Conservation (phyloP, 495 filamentous ascomycete species). For the Aspergillus coremiiformis region DNA sequence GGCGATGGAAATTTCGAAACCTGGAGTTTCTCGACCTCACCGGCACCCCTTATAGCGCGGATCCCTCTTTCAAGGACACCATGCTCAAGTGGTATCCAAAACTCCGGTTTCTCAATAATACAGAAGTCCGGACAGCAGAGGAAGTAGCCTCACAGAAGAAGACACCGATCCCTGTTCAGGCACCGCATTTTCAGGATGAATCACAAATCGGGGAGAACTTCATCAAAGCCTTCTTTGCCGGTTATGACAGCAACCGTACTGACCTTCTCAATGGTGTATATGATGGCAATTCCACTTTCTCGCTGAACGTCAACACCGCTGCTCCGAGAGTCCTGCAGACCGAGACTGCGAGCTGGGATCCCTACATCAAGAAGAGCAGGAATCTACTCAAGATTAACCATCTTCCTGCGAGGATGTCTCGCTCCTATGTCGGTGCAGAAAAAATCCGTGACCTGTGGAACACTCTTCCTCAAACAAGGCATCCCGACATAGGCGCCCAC, state of each 20-base stretch:
- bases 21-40: conserved; percentile 72
- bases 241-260: conserved; percentile 66
- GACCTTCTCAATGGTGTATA: conserved; percentile 61
- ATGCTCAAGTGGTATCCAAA: conserved; percentile 74
- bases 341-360: conserved; percentile 51
- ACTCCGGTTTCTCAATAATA: conserved; percentile 62
- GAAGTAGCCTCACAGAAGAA: conserved; percentile 50
- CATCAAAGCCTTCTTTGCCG: conserved; percentile 62
- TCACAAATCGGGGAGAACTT: conserved; percentile 67
- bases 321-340: conserved; percentile 46
- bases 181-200: conserved; percentile 68
- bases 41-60: conserved; percentile 63
- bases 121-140: conserved; percentile 61
- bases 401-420: conserved; percentile 50
- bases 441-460: conserved; percentile 65
- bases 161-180: conserved; percentile 59
- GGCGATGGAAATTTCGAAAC: conserved; percentile 68
- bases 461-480: conserved; percentile 62
- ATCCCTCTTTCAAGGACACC: conserved; percentile 58
- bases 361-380: conserved; percentile 71
- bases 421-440: conserved; percentile 55
- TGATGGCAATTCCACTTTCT: conserved; percentile 71
- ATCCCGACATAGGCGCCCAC: conserved; percentile 58
- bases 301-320: conserved; percentile 60
- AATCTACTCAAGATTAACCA: conserved; percentile 68